These are phyloP conservation scores for Lentinula boryana DNA, from an alignment of 768 basidiomycete species.

Conservation along the genomic window DNA sequence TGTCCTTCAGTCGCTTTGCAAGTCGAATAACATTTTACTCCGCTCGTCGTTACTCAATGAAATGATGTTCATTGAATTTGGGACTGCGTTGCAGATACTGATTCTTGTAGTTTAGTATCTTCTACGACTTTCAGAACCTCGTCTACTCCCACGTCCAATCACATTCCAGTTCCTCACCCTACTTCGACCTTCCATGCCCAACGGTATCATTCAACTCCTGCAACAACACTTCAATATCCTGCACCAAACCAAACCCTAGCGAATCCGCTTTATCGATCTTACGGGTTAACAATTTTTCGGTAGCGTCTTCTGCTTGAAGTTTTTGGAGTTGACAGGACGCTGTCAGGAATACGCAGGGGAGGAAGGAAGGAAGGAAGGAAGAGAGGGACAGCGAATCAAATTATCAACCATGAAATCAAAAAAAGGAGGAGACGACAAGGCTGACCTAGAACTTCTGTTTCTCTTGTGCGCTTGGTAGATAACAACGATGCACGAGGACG, in stretches of 20 bases:
- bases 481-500: neutral
- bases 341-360: neutral
- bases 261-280: conserved; percentile 16
- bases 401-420: neutral
- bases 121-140: no score
- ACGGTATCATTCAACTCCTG: conserved; percentile 10
- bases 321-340: neutral
- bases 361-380: neutral
- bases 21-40: no score
- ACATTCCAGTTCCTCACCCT: neutral
- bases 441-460: neutral
- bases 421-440: neutral
- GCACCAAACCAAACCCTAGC: conserved; percentile 9
- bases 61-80: no score
- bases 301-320: conserved; percentile 3
- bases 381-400: neutral
- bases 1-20: no score
- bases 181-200: neutral
- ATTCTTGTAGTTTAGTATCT: no score
- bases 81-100: no score
- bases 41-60: no score
- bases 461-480: neutral
- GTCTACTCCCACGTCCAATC: no score
- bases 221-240: conserved; percentile 15
- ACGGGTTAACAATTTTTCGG: conserved; percentile 11